These are phyloP conservation scores for Orbilia oligospora DNA, from an alignment of 2,329 filamentous ascomycete genomes.

Conservation along the genomic window DNA sequence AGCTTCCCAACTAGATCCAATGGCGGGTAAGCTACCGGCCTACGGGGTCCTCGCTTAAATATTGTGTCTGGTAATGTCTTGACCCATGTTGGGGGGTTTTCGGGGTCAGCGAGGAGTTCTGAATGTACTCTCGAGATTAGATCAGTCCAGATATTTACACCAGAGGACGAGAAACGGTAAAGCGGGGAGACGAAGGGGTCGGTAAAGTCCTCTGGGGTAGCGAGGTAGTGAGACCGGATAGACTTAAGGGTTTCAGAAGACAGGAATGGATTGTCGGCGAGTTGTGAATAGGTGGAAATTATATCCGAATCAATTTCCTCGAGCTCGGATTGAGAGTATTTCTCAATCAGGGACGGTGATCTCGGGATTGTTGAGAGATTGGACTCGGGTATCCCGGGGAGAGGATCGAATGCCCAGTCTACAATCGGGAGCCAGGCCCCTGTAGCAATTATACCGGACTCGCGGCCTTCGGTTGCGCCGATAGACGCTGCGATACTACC, in stretches of 20 bases:
- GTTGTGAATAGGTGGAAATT: constrained; percentile 4
- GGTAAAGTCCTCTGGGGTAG: constrained; percentile 43
- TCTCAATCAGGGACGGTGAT: constrained; percentile 5
- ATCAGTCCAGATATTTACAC: constrained; percentile 53
- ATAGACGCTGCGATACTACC: constrained; percentile 49
- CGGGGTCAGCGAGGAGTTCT: constrained; percentile 35
- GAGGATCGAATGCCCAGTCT: constrained; percentile 59
- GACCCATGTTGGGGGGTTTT: constrained; percentile 41
- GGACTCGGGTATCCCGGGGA: constrained; percentile 53
- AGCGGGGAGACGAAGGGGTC: constrained; percentile 57
- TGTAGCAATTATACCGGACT: constrained; percentile 47
- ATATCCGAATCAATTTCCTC: neutral
- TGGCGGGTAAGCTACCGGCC: constrained; percentile 39
- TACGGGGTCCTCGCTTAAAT: constrained; percentile 36
- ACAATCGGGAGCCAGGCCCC: constrained; percentile 45
- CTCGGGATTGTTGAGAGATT: constrained; percentile 41
- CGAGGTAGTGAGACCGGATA: constrained; percentile 41
- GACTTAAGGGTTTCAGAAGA: constrained; percentile 31
- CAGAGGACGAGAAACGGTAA: constrained; percentile 48
- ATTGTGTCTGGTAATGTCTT: constrained; percentile 8
- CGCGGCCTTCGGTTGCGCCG: constrained; percentile 50
- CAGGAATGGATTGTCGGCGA: constrained; percentile 57
- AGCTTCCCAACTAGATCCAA: constrained; percentile 28
- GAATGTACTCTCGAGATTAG: constrained; percentile 33
- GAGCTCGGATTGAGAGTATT: neutral